These are phyloP conservation scores for Firmiana major DNA, from an alignment of 345 rosid genomes.

Conservation along the genomic window DNA sequence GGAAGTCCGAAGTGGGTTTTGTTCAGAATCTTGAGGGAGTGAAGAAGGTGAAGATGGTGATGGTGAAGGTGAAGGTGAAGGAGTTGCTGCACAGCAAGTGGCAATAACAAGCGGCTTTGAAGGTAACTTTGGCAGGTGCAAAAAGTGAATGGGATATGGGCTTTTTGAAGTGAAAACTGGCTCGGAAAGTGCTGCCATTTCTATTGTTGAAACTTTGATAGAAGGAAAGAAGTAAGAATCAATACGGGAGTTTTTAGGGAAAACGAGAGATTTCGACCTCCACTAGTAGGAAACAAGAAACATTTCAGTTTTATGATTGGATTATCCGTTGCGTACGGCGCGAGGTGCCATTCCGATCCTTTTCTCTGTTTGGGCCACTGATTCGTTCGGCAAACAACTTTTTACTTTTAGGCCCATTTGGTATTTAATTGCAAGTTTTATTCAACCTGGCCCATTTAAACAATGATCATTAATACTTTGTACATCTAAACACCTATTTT, in stretches of 20 bases:
- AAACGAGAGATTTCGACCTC: not conserved
- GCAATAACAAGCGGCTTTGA: constrained; percentile 18
- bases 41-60: constrained; percentile 2
- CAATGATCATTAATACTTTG: too few species aligned
- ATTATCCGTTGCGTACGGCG: not conserved
- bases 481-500: too few species aligned
- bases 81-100: constrained; percentile 28
- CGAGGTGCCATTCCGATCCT: not conserved
- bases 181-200: constrained; percentile 40
- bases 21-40: constrained; percentile 10
- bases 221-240: not conserved
- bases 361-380: not conserved
- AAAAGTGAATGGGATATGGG: constrained; percentile 21
- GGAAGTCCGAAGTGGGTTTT: constrained; percentile 9
- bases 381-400: not conserved
- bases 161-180: constrained; percentile 10
- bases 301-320: not conserved
- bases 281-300: not conserved
- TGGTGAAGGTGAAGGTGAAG: not conserved
- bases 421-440: too few species aligned
- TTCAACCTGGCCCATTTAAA: too few species aligned
- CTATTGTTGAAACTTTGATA: constrained; percentile 15
- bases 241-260: not conserved
- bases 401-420: too few species aligned
- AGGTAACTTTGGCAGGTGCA: constrained; percentile 23